These are phyloP conservation scores for Aspergillus haitiensis DNA, from an alignment of 495 filamentous ascomycete species.

Conservation along the genomic window DNA sequence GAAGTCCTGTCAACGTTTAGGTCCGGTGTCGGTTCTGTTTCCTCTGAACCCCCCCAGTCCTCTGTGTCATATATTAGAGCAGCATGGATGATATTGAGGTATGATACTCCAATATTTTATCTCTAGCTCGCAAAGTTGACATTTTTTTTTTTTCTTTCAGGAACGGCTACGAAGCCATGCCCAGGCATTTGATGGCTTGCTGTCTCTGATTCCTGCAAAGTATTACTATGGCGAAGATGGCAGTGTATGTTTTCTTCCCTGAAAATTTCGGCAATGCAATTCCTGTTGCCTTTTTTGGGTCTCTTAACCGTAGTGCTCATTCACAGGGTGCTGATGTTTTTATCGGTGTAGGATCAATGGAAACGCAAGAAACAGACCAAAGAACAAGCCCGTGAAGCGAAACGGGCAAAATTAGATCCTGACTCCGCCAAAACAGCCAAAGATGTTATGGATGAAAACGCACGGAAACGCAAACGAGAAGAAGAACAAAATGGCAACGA, in stretches of 20 bases:
- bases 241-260: slow-evolving; percentile 62
- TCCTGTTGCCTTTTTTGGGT: slow-evolving; percentile 12
- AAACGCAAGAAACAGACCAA: slow-evolving; percentile 85
- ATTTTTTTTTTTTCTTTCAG: slow-evolving; percentile 39
- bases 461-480: slow-evolving; percentile 66
- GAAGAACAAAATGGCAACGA: slow-evolving; percentile 43
- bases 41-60: neutral
- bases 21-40: slow-evolving; percentile 14
- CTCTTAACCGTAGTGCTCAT: slow-evolving; percentile 12
- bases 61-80: slow-evolving; percentile 15
- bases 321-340: slow-evolving; percentile 33
- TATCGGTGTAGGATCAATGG: slow-evolving; percentile 70
- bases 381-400: slow-evolving; percentile 72
- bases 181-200: slow-evolving; percentile 83
- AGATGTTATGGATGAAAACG: slow-evolving; percentile 80
- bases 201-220: slow-evolving; percentile 91
- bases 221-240: slow-evolving; percentile 86
- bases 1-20: slow-evolving; percentile 21
- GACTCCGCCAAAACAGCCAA: slow-evolving; percentile 77
- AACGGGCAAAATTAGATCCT: slow-evolving; percentile 81
- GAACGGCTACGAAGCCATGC: slow-evolving; percentile 84
- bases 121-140: slow-evolving; percentile 24
- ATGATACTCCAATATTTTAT: slow-evolving; percentile 25
- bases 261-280: slow-evolving; percentile 7
- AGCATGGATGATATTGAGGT: slow-evolving; percentile 52